Percentiles rank a stretch among this genome's conserved stretches.
Evolutionary conservation across 768 basidiomycete species (phyloP).

Genomic region (Hericium erinaceus): DNA sequence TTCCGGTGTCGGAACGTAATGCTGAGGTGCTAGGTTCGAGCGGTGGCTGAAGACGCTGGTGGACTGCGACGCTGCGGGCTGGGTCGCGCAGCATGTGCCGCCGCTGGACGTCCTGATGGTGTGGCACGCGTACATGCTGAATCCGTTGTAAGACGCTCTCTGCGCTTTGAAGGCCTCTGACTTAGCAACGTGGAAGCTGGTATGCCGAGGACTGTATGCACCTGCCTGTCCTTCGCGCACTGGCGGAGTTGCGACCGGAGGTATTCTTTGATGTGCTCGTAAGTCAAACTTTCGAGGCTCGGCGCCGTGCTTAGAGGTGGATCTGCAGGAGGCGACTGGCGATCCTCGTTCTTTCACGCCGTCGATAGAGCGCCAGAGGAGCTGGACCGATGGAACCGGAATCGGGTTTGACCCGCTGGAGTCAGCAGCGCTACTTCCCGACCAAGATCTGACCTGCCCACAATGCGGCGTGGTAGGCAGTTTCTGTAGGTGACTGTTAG

Average conservation of each 20-base stretch:
- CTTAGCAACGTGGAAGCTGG: slow-evolving; percentile 5
- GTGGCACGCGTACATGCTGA: slow-evolving; percentile 33
- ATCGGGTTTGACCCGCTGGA: slow-evolving; percentile 21
- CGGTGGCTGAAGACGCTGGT: slow-evolving; percentile 18
- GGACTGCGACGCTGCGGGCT: not conserved
- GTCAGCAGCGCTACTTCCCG: not conserved
- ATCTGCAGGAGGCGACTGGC: not conserved
- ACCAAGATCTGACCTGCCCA: not conserved
- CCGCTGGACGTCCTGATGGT: slow-evolving; percentile 34
- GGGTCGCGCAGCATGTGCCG: slow-evolving; percentile 18
- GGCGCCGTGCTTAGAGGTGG: not conserved
- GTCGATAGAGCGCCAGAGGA: not conserved
- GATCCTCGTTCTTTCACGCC: not conserved
- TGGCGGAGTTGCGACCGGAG: not conserved
- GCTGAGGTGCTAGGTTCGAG: slow-evolving; percentile 22
- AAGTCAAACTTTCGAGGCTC: not conserved
- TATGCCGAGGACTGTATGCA: slow-evolving; percentile 19
- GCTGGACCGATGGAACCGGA: not conserved
- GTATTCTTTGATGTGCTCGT: slow-evolving; percentile 6
- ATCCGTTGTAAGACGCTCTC: slow-evolving; percentile 22
- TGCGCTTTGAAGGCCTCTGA: not conserved
- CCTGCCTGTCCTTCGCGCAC: not conserved
- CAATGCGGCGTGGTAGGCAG: not conserved
- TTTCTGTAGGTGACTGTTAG: no score
- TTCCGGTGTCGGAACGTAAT: not conserved